These are phyloP conservation scores for Boeremia exigua DNA, from an alignment of 2,329 filamentous ascomycete species.

Conservation along the genomic window DNA sequence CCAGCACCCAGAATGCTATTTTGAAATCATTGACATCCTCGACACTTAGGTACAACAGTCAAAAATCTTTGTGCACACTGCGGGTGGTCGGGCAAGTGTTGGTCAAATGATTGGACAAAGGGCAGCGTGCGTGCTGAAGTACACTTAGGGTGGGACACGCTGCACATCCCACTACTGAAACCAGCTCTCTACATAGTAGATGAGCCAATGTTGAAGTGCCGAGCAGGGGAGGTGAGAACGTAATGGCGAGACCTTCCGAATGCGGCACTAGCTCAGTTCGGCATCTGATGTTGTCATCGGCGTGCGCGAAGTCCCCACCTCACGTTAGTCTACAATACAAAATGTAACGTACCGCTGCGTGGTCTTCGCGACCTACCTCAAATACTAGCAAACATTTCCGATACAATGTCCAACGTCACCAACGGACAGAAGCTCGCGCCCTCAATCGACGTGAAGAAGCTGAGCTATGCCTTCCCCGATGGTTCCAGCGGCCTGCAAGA, in stretches of 20 bases:
- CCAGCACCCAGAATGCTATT: too few species aligned
- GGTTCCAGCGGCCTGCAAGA: conserved; percentile 77
- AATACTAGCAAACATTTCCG: not conserved
- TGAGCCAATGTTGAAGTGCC: not conserved
- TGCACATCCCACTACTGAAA: too few species aligned
- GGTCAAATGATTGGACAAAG: too few species aligned
- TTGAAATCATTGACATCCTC: too few species aligned
- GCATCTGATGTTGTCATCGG: conserved; percentile 16
- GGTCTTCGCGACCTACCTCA: not conserved
- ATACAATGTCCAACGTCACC: conserved; percentile 30
- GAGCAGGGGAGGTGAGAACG: conserved; percentile 7
- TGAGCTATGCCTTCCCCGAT: conserved; percentile 90
- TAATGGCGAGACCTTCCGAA: conserved; percentile 5
- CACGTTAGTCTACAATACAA: conserved; percentile 10
- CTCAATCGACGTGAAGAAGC: conserved; percentile 73
- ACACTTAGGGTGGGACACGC: too few species aligned
- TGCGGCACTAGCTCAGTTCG: conserved; percentile 11
- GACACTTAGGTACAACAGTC: too few species aligned
- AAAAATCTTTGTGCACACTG: too few species aligned
- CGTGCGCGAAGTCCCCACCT: conserved; percentile 8
- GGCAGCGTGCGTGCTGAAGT: too few species aligned
- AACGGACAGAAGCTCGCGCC: conserved; percentile 50
- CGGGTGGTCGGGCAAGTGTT: too few species aligned
- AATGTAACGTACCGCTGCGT: conserved; percentile 4
- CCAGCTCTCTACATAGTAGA: too few species aligned